Conservation (phyloP, 176 grass and related monocot genomes). For the Musa acuminata region DNA sequence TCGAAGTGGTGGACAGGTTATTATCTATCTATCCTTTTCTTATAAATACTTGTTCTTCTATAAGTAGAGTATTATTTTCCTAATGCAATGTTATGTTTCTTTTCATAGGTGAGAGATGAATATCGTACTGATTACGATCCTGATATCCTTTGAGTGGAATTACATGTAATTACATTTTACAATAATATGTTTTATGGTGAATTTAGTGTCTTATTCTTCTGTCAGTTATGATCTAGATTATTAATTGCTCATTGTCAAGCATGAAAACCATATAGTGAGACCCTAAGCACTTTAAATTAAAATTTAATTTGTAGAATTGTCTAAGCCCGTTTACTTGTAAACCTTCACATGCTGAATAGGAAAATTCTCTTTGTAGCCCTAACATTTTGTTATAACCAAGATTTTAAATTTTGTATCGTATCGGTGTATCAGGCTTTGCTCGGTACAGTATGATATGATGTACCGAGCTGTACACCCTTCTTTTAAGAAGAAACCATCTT, state of each 20-base stretch:
- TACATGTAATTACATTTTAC: not conserved
- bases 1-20: slow-evolving; percentile 88
- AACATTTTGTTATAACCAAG: not conserved
- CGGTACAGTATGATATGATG: too few species aligned
- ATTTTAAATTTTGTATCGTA: too few species aligned
- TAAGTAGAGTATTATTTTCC: not conserved
- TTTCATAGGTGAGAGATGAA: slow-evolving; percentile 71
- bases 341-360: not conserved
- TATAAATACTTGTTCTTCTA: not conserved
- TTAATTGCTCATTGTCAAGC: not conserved
- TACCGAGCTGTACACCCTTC: too few species aligned
- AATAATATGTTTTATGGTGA: not conserved
- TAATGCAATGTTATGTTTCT: slow-evolving; percentile 4
- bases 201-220: not conserved
- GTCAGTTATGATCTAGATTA: not conserved
- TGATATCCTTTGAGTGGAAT: slow-evolving; percentile 31
- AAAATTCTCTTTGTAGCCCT: not conserved
- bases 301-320: not conserved
- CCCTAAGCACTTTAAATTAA: not conserved
- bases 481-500: too few species aligned
- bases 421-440: too few species aligned
- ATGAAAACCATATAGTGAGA: not conserved
- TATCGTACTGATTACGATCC: slow-evolving; percentile 99
- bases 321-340: not conserved
- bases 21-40: not conserved